Base-by-base conservation (phyloP, 345 rosid species). In the Lepidium africanum region DNA sequence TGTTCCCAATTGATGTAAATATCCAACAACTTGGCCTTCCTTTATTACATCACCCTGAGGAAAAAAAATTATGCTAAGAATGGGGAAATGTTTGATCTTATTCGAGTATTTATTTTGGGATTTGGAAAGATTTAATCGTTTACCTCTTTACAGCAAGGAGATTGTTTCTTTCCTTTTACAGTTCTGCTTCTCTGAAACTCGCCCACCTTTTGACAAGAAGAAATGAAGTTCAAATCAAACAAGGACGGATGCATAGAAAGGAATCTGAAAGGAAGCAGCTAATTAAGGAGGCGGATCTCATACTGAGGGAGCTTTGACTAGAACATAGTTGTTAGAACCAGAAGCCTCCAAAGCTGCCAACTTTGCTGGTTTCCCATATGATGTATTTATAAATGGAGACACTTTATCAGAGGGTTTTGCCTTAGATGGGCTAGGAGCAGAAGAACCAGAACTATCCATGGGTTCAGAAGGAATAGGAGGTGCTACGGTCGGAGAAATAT, bases 21-120 rank as follows among this genome's bases (percentile, higher is more conserved):
- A 94, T 76, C 96, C 99, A 70, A 94, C 82, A 12, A 87, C 83
- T 63, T 94, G 97, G 38, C 95, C 99, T 81, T 91, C 95, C 71
- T 81, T 87, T 53, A 94, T 83, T 47, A 68, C 41, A 79, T 81
- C 89, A 75, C 99, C 99, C 99, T 94, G 84, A 39, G 5, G 13
- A 27, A 56, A 69, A 62, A 32, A 58, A 43, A 33, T 32, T 54
- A 15, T 48, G 33, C 27, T 56, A 14, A 73, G 27, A 10, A 47
- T 9, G 33, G 10, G 25, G 3, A 12, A 10, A 49, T 49, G 47
- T n/a, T 46, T 33, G 2, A 27, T 63, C 27, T 59, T 25, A 27
- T 51, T 42, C 23, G 11, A 11, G 14, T 37, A n/a, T 6, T 12
- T 7, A n/a, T 15, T 63, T 14, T 27, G 27, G 5, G 70, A 23